phyloP scores from a whole-genome alignment of 441 rosid genomes.

The Erodium trifolium region DNA sequence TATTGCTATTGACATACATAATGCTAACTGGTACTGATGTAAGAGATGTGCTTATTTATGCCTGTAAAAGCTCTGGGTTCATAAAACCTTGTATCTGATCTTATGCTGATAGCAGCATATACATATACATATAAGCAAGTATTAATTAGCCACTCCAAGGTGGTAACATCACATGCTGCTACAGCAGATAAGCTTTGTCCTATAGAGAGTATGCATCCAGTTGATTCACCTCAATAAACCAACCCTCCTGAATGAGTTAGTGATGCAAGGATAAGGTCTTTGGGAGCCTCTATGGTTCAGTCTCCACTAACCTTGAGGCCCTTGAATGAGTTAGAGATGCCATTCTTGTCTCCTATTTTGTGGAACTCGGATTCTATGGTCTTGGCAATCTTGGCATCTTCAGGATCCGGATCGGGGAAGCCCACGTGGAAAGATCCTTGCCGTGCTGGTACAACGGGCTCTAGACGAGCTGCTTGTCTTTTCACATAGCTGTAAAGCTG shows the following conservation, averaged over 20 bases:
- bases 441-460: constrained; percentile 28
- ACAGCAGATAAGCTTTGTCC: constrained; percentile 14
- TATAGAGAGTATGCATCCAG: constrained; percentile 33
- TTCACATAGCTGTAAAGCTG: constrained; percentile 44
- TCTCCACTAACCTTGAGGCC: constrained; percentile 32
- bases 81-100: not conserved
- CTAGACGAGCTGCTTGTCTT: constrained; percentile 37
- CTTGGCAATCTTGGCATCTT: constrained; percentile 46
- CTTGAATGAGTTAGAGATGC: constrained; percentile 29
- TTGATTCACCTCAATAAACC: constrained; percentile 29
- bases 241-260: not conserved
- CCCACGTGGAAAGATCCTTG: constrained; percentile 53
- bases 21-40: not conserved
- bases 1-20: too few species aligned
- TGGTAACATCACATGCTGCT: constrained; percentile 10
- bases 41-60: not conserved
- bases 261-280: not conserved
- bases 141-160: constrained; percentile 13
- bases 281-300: constrained; percentile 12
- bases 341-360: constrained; percentile 39
- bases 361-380: constrained; percentile 68
- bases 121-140: not conserved
- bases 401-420: constrained; percentile 49
- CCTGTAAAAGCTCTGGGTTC: not conserved
- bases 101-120: not conserved